These are phyloP conservation scores for Trichoderma orchidacearum DNA, from an alignment of 495 filamentous ascomycete genomes.

Conservation along the genomic window DNA sequence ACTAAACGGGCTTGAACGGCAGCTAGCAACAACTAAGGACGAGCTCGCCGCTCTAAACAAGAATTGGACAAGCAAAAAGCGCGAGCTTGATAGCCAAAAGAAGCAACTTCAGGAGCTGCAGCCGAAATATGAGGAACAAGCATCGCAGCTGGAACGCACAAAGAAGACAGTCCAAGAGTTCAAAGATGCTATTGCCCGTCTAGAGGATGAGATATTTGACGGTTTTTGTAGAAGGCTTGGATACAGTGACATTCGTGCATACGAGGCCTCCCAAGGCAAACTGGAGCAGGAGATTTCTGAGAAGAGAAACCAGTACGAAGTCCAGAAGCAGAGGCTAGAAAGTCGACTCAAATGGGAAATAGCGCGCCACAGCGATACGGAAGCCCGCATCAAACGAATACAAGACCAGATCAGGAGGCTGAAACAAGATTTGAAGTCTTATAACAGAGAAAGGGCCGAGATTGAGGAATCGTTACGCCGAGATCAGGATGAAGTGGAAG, in stretches of 20 bases:
- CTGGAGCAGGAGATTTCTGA: conserved; percentile 77
- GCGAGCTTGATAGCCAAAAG: conserved; percentile 61
- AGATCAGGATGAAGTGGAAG: conserved; percentile 62
- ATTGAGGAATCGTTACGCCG: conserved; percentile 61
- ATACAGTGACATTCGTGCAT: conserved; percentile 80
- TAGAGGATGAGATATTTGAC: conserved; percentile 81
- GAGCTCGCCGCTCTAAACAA: conserved; percentile 73
- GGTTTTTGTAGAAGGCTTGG: conserved; percentile 79
- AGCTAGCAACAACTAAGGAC: conserved; percentile 52
- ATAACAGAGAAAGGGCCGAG: conserved; percentile 57
- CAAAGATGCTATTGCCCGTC: conserved; percentile 62
- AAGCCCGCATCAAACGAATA: conserved; percentile 52
- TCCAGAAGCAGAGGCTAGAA: conserved; percentile 69
- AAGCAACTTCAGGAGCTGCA: conserved; percentile 57
- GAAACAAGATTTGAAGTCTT: conserved; percentile 46
- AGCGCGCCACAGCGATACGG: conserved; percentile 51
- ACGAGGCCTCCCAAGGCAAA: conserved; percentile 84
- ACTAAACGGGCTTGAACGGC: conserved; percentile 68
- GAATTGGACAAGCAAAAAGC: conserved; percentile 74
- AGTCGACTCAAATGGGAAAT: conserved; percentile 69
- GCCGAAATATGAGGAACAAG: conserved; percentile 65
- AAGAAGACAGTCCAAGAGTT: conserved; percentile 52
- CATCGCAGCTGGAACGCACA: conserved; percentile 53
- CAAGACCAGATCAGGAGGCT: conserved; percentile 54
- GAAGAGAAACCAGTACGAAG: conserved; percentile 73